Conservation (phyloP, 495 filamentous ascomycete species). For the Aspergillus olivimuriae region DNA sequence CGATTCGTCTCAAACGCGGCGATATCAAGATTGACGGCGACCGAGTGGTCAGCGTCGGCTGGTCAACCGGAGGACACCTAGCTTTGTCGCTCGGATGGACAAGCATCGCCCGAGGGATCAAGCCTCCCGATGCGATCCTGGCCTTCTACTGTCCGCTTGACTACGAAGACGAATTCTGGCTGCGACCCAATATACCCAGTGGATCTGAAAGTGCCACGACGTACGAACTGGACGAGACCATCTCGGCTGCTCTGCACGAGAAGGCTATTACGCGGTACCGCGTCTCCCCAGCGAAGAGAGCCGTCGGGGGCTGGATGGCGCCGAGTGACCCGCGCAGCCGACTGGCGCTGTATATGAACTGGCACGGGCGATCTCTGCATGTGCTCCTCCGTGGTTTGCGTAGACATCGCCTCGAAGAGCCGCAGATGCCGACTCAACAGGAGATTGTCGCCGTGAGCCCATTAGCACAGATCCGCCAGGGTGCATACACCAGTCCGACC, state of each 20-base stretch:
- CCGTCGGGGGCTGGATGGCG: no score
- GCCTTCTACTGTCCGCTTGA: conserved; percentile 48
- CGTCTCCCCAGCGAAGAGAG: no score
- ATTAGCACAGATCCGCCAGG: conserved; percentile 33
- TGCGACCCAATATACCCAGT: no score
- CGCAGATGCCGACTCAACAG: no score
- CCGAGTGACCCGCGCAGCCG: conserved; percentile 30
- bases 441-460: no score
- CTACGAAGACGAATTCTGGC: no score
- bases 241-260: no score
- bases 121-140: conserved; percentile 43
- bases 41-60: conserved; percentile 45
- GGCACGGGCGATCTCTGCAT: conserved; percentile 34
- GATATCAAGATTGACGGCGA: conserved; percentile 29
- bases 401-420: no score
- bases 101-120: conserved; percentile 14
- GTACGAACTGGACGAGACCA: no score
- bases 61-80: conserved; percentile 51
- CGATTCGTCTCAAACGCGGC: conserved; percentile 10
- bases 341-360: conserved; percentile 41
- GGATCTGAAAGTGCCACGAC: no score
- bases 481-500: conserved; percentile 36
- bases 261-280: no score
- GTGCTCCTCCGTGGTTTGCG: conserved; percentile 30
- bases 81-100: conserved; percentile 46